These are phyloP conservation scores for Cystobasidium tubakii DNA, from an alignment of 768 basidiomycete genomes.

Conservation along the genomic window DNA sequence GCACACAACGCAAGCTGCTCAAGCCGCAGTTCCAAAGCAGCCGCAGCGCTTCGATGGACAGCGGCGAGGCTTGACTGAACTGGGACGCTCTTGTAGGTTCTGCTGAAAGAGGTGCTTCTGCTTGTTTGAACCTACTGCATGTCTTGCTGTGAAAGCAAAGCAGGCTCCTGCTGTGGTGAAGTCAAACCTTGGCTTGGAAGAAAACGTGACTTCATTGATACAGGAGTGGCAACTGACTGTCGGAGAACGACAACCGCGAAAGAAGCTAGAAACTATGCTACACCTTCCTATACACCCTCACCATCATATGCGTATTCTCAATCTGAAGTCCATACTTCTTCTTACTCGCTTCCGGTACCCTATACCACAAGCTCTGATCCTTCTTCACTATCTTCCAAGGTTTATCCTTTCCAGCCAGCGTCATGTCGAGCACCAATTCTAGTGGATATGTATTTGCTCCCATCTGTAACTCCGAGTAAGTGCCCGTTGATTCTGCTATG, in stretches of 20 bases:
- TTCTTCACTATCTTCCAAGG: slow-evolving; percentile 15
- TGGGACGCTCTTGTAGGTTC: too few species aligned
- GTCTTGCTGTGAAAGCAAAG: too few species aligned
- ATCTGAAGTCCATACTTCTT: slow-evolving; percentile 16
- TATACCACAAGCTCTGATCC: slow-evolving; percentile 22
- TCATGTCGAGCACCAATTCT: slow-evolving; percentile 21
- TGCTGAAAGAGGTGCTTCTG: too few species aligned
- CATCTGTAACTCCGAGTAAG: slow-evolving; percentile 22
- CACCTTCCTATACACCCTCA: slow-evolving; percentile 30
- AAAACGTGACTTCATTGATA: too few species aligned
- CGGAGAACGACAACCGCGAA: not conserved
- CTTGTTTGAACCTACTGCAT: too few species aligned
- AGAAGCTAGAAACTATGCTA: not conserved
- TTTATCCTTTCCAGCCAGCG: slow-evolving; percentile 12
- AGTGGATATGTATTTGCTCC: slow-evolving; percentile 21
- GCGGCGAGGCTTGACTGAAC: too few species aligned
- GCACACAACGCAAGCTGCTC: not conserved
- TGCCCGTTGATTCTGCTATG: slow-evolving; percentile 40
- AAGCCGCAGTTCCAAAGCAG: not conserved
- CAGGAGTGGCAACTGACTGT: too few species aligned
- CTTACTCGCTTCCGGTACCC: slow-evolving; percentile 15
- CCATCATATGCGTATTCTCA: slow-evolving; percentile 33
- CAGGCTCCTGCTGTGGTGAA: too few species aligned
- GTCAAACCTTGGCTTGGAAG: too few species aligned
- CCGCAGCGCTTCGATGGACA: too few species aligned